Base-by-base conservation (phyloP, 371 early-diverging fungal genomes). In the Mucor sp. region DNA sequence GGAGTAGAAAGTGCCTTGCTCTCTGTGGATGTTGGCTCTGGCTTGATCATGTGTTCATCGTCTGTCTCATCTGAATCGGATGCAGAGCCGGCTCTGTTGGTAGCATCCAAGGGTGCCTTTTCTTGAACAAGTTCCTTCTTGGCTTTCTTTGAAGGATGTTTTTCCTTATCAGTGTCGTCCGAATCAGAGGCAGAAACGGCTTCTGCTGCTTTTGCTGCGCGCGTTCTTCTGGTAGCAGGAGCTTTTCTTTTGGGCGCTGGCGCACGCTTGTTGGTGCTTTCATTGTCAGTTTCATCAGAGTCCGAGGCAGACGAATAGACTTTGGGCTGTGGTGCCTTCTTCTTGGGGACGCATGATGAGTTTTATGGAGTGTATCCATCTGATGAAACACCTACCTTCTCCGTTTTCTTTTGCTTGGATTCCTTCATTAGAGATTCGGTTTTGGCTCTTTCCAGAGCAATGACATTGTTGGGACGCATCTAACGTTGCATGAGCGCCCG, bases 381-480 rank as follows among this genome's bases (percentile, higher is more conserved):
- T 41, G 15, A 17, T 35, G 17, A 41, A 5, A 28, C 25, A 28
- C 17, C 12, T 30, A 28, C 28, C 14, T 55, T 17, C 1, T 19
- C 21, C 47, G n/a, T 23, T 63, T 21, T 33, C 15, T 39, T 17
- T 63, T 35, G 32, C 5, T 47, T 47, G 47, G 21, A 21, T 47
- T 47, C 47, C 8, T 47, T n/a, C 19, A 47, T 0, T 3, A 47
- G n/a, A 9, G 21, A 21, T 8, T 47, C 47, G 9, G 47, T 56
- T 64, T 64, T 43, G 15, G 63, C 65, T 17, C 47, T 14, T 47
- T 65, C 47, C n/a, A 65, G 5, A 6, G 67, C 53, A 21, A 66
- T 66, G 2, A 55, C 23, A 19, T 68, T 68, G 35, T 58, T 58
- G 21, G 64, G 64, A 27, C 65, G 65, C 58, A 68, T 64, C 69